Percentiles rank a stretch among this genome's conserved stretches.
phyloP scores from a whole-genome alignment of 1,284 basidiomycete genomes.

The Puccinia novopanici region DNA sequence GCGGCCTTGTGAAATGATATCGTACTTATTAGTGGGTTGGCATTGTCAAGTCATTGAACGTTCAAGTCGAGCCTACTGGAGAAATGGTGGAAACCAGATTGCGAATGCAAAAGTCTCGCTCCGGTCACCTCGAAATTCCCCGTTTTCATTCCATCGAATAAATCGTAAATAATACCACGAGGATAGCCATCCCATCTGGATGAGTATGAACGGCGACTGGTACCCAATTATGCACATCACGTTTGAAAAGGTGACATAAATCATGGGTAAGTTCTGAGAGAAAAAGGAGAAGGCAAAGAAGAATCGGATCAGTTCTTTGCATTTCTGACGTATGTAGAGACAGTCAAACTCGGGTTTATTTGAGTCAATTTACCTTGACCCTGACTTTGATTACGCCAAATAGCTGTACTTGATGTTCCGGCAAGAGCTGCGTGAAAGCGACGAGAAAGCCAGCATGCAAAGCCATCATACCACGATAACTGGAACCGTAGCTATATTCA shows the following conservation, averaged over 20 bases:
- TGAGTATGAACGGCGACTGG: constrained; percentile 90
- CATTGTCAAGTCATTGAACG: neutral
- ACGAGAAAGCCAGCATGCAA: constrained; percentile 88
- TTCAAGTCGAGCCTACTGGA: constrained; percentile 68
- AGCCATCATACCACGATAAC: constrained; percentile 87
- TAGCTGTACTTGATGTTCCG: constrained; percentile 93
- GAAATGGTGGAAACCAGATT: constrained; percentile 91
- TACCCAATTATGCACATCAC: constrained; percentile 83
- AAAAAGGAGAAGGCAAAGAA: neutral
- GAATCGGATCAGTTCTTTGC: neutral
- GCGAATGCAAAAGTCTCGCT: constrained; percentile 96
- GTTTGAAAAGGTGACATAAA: constrained; percentile 86
- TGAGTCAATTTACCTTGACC: constrained; percentile 72
- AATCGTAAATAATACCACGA: constrained; percentile 93
- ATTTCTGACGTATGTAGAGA: neutral
- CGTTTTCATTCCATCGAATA: constrained; percentile 74
- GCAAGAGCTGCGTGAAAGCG: constrained; percentile 94
- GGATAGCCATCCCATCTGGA: constrained; percentile 99
- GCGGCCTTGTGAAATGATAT: constrained; percentile 60
- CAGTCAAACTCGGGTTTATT: neutral
- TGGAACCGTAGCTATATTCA: constrained; percentile 72
- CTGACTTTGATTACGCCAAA: constrained; percentile 80
- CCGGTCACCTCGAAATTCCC: constrained; percentile 72
- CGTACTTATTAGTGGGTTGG: neutral
- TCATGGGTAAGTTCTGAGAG: constrained; percentile 80